Evolutionary conservation across 331 rosid genomes (phyloP).

Genomic region (Erythrophleum ivorense): DNA sequence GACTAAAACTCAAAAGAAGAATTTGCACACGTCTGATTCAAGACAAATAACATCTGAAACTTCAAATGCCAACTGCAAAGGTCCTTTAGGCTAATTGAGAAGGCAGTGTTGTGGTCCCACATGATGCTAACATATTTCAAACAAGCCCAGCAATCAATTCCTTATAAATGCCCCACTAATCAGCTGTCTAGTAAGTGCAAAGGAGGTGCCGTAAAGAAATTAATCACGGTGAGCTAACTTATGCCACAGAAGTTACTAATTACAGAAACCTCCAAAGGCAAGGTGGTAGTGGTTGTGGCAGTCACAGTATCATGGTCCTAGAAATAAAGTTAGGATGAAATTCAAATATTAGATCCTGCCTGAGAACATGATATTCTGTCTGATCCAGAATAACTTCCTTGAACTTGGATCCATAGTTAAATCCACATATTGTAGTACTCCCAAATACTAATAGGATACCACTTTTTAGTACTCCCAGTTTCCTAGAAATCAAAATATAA

Average conservation of each 20-base stretch:
- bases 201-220: neutral
- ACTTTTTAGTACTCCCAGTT: neutral
- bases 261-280: slow-evolving; percentile 23
- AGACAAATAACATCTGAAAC: slow-evolving; percentile 3
- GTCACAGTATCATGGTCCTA: slow-evolving; percentile 13
- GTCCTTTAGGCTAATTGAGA: neutral
- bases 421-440: slow-evolving; percentile 45
- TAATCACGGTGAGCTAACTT: slow-evolving; percentile 16
- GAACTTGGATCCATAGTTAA: slow-evolving; percentile 50
- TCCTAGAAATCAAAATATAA: slow-evolving; percentile 1
- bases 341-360: slow-evolving; percentile 40
- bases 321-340: slow-evolving; percentile 16
- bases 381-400: slow-evolving; percentile 40
- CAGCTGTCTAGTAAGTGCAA: neutral
- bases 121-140: slow-evolving; percentile 30
- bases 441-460: slow-evolving; percentile 1
- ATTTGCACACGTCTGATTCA: neutral
- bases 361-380: slow-evolving; percentile 43
- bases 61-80: slow-evolving; percentile 22
- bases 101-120: neutral
- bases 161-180: neutral
- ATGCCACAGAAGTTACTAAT: slow-evolving; percentile 11
- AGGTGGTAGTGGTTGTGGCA: neutral
- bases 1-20: neutral
- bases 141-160: neutral